Evolutionary conservation across 2,329 filamentous ascomycete genomes (phyloP).

Genomic region (Juglanconis oblonga): DNA sequence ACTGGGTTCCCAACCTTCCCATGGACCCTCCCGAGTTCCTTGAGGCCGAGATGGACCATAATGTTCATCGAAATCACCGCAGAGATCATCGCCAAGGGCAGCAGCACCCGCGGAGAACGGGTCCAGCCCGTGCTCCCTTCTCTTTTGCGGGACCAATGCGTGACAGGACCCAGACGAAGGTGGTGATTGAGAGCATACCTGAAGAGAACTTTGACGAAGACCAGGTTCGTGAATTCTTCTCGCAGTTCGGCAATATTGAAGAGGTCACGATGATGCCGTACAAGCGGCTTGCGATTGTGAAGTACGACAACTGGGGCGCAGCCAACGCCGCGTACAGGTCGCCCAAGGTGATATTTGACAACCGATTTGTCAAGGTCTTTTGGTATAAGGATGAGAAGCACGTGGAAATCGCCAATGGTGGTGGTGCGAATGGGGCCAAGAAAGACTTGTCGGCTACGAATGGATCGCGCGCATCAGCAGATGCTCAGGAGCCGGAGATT

Average conservation of each 20-base stretch:
- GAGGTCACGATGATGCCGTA: slow-evolving; percentile 64
- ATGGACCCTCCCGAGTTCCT: not conserved
- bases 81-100: slow-evolving; percentile 35
- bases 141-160: slow-evolving; percentile 61
- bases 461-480: slow-evolving; percentile 21
- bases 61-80: slow-evolving; percentile 22
- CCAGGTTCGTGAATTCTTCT: slow-evolving; percentile 65
- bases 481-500: slow-evolving; percentile 46
- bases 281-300: slow-evolving; percentile 67
- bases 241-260: slow-evolving; percentile 65
- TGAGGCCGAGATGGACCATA: slow-evolving; percentile 20
- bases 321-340: slow-evolving; percentile 72
- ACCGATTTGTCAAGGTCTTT: slow-evolving; percentile 80
- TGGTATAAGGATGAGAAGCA: slow-evolving; percentile 63
- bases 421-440: slow-evolving; percentile 27
- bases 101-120: slow-evolving; percentile 32
- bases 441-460: slow-evolving; percentile 27
- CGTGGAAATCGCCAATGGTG: slow-evolving; percentile 26
- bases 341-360: slow-evolving; percentile 79
- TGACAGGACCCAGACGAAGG: slow-evolving; percentile 62
- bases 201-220: slow-evolving; percentile 66
- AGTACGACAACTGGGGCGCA: slow-evolving; percentile 62
- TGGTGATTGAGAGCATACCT: slow-evolving; percentile 78
- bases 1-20: slow-evolving; percentile 9
- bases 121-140: slow-evolving; percentile 49